A percentile compares a stretch with the other conserved stretches of the same genome.
These are phyloP conservation scores for Leptodontidium sp. DNA, from an alignment of 2,329 filamentous ascomycete species.

Conservation along the genomic window DNA sequence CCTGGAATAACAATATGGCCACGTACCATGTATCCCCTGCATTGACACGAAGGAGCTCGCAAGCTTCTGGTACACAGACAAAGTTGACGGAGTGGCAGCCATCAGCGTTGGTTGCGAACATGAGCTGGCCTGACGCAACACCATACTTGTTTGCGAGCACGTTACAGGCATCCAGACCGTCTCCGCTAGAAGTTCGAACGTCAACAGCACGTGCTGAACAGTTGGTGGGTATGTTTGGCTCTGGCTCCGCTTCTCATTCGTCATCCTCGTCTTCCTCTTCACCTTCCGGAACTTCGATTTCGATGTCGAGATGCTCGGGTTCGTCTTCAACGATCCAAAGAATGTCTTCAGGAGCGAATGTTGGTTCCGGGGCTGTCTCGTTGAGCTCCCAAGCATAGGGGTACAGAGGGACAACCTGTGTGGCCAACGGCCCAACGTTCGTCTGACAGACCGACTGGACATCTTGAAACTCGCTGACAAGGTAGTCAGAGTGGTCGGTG, in stretches of 20 bases:
- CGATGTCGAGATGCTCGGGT: neutral
- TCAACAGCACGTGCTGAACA: neutral
- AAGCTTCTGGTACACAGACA: slow-evolving; percentile 1
- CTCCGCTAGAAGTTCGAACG: slow-evolving; percentile 1
- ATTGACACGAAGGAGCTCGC: neutral
- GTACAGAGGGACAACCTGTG: neutral
- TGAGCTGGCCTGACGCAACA: neutral
- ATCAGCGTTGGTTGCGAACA: slow-evolving; percentile 2
- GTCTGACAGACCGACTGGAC: neutral
- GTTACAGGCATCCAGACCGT: neutral
- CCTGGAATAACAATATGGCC: neutral
- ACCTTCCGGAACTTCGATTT: neutral
- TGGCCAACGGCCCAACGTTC: neutral
- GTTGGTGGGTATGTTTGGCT: slow-evolving; percentile 3
- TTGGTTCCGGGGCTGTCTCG: slow-evolving; percentile 2
- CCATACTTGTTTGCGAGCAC: neutral
- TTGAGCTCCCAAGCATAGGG: slow-evolving; percentile 4
- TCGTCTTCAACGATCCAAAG: slow-evolving; percentile 2
- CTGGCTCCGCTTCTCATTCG: neutral
- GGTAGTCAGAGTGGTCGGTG: slow-evolving; percentile 2
- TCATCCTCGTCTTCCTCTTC: neutral
- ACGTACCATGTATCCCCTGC: neutral
- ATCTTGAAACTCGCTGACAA: slow-evolving; percentile 5
- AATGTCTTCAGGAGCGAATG: neutral
- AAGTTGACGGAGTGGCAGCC: slow-evolving; percentile 4